Conservation (phyloP, 768 basidiomycete species). For the Tylopilus plumbeoviolaceoides region DNA sequence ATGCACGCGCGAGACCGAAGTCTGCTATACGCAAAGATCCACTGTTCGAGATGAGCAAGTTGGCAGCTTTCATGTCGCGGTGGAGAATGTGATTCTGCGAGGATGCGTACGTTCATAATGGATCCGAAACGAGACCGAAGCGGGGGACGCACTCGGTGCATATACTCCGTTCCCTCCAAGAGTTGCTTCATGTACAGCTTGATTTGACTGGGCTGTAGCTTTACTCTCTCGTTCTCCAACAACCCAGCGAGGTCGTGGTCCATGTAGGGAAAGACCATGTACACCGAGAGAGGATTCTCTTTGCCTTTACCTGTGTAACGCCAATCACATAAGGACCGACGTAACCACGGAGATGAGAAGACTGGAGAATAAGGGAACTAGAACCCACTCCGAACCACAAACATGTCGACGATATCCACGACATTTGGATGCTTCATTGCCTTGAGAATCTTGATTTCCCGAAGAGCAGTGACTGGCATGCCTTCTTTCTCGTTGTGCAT, state of each 20-base stretch:
- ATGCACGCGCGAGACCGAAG: slow-evolving; percentile 91
- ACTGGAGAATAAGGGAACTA: not conserved
- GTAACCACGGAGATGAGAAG: not conserved
- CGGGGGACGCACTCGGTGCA: slow-evolving; percentile 71
- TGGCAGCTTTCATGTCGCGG: slow-evolving; percentile 99
- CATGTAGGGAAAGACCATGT: slow-evolving; percentile 99
- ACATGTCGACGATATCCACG: slow-evolving; percentile 89
- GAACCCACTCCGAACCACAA: slow-evolving; percentile 71
- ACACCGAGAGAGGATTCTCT: slow-evolving; percentile 72
- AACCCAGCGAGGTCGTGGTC: slow-evolving; percentile 97
- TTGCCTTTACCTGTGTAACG: slow-evolving; percentile 44
- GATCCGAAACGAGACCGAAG: slow-evolving; percentile 1
- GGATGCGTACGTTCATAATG: slow-evolving; percentile 7
- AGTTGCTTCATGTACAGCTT: slow-evolving; percentile 96
- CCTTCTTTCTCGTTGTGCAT: slow-evolving; percentile 98
- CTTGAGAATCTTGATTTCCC: slow-evolving; percentile 97
- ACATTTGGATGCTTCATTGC: slow-evolving; percentile 81
- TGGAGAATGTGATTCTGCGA: slow-evolving; percentile 91
- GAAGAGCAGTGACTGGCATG: slow-evolving; percentile 92
- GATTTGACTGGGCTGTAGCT: slow-evolving; percentile 78
- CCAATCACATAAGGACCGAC: slow-evolving; percentile 1
- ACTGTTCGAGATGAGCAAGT: slow-evolving; percentile 85
- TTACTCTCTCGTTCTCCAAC: slow-evolving; percentile 86
- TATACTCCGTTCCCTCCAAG: slow-evolving; percentile 92
- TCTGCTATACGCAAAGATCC: slow-evolving; percentile 89